Evolutionary conservation across 352 stramenopile genomes (phyloP).

Genomic region (Phytophthora ohioensis): DNA sequence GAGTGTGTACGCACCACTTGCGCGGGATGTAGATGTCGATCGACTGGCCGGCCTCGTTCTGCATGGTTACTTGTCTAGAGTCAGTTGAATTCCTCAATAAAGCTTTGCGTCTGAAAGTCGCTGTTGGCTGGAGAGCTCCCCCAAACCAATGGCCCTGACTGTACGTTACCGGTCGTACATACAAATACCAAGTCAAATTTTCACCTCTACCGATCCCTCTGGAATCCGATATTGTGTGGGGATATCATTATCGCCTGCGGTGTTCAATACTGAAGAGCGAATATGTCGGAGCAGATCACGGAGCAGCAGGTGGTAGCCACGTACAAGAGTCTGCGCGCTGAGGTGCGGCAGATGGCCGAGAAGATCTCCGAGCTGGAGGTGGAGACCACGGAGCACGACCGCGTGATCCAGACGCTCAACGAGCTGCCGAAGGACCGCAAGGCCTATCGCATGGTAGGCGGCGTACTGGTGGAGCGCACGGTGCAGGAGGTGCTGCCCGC

Average conservation of each 20-base stretch:
- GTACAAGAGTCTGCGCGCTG: constrained; percentile 88
- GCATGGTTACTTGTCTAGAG: constrained; percentile 90
- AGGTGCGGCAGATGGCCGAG: constrained; percentile 85
- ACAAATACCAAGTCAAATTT: constrained; percentile 53
- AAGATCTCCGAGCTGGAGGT: constrained; percentile 89
- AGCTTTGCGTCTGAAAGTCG: not conserved
- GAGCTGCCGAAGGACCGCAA: constrained; percentile 78
- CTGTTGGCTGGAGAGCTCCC: constrained; percentile 11
- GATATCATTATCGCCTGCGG: constrained; percentile 4
- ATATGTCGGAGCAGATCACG: constrained; percentile 71
- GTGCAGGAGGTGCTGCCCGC: constrained; percentile 96
- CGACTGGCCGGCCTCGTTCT: constrained; percentile 97
- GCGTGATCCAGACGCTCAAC: constrained; percentile 85
- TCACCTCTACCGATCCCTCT: constrained; percentile 9
- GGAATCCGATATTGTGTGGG: constrained; percentile 8
- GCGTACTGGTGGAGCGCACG: constrained; percentile 97
- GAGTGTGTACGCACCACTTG: constrained; percentile 90
- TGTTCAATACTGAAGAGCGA: constrained; percentile 18
- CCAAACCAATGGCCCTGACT: constrained; percentile 84
- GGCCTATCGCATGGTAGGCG: constrained; percentile 96
- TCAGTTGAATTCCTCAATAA: constrained; percentile 75
- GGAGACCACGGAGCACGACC: constrained; percentile 86
- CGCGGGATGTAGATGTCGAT: constrained; percentile 99
- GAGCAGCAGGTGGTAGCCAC: constrained; percentile 89
- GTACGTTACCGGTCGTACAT: constrained; percentile 81